Percentiles rank a stretch among this genome's conserved stretches.
These are phyloP conservation scores for Candida dajiaensis DNA, from an alignment of 805 yeast genomes.

Conservation along the genomic window DNA sequence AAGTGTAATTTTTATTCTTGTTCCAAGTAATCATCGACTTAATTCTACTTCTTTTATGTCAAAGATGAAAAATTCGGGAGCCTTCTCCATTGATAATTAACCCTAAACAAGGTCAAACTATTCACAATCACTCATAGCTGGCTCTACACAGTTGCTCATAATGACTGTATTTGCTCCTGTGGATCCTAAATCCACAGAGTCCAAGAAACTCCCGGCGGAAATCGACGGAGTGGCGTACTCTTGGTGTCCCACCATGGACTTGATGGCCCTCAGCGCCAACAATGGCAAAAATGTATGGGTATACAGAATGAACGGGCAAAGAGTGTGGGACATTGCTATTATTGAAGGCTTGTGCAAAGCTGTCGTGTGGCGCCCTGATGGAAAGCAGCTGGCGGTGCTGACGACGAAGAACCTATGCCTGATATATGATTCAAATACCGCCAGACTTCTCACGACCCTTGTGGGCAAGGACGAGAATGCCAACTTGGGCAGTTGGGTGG, in stretches of 20 bases:
- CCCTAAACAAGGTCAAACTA: not conserved
- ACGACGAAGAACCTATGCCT: conserved; percentile 39
- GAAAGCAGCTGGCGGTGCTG: conserved; percentile 36
- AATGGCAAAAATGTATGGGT: conserved; percentile 46
- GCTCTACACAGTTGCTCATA: not conserved
- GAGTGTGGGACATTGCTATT: conserved; percentile 41
- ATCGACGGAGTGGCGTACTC: conserved; percentile 13
- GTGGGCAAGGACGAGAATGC: conserved; percentile 5
- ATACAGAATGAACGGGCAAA: conserved; percentile 39
- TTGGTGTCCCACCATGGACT: conserved; percentile 50
- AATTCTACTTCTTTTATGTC: not conserved
- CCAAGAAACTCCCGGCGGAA: conserved; percentile 2
- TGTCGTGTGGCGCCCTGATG: conserved; percentile 33
- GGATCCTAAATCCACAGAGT: not conserved
- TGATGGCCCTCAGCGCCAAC: conserved; percentile 38
- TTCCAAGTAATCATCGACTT: not conserved
- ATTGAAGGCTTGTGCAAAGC: conserved; percentile 11
- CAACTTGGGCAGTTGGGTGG: conserved; percentile 14
- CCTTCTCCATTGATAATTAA: not conserved
- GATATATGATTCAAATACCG: conserved; percentile 41
- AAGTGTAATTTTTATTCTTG: not conserved
- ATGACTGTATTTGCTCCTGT: not conserved
- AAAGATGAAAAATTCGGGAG: not conserved
- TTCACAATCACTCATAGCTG: not conserved
- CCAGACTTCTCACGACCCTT: conserved; percentile 29